Conservation (phyloP, 2,329 filamentous ascomycete species). For the Aspergillus tanneri region DNA sequence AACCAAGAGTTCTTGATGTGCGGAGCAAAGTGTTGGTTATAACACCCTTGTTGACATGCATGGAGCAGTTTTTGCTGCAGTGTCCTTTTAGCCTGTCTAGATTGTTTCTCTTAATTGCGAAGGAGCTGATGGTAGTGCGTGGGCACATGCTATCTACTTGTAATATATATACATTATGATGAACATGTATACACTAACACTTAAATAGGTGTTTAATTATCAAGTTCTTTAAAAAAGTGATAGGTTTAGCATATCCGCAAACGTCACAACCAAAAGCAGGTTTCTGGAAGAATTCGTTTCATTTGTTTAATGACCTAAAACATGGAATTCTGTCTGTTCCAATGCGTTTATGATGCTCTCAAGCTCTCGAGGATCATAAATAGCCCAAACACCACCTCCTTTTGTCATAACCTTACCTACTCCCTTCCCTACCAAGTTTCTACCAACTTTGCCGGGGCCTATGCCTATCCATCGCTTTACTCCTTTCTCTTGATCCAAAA, state of each 20-base stretch:
- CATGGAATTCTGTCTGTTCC: conserved; percentile 58
- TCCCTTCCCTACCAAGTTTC: conserved; percentile 92
- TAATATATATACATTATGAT: too few relatives aligned
- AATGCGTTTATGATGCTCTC: conserved; percentile 66
- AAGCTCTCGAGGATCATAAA: conserved; percentile 75
- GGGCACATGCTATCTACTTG: too few relatives aligned
- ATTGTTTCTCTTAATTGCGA: too few relatives aligned
- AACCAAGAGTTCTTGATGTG: too few relatives aligned
- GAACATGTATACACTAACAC: too few relatives aligned
- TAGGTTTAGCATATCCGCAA: not conserved
- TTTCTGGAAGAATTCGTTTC: not conserved
- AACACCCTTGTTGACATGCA: too few relatives aligned
- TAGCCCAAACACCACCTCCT: conserved; percentile 89
- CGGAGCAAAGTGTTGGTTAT: too few relatives aligned
- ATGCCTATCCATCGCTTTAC: conserved; percentile 87
- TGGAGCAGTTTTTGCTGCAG: too few relatives aligned
- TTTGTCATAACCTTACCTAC: conserved; percentile 80
- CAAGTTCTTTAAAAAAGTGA: too few relatives aligned
- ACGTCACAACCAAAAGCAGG: not conserved
- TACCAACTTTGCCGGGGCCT: conserved; percentile 87
- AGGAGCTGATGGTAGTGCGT: too few relatives aligned
- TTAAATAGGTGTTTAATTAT: too few relatives aligned
- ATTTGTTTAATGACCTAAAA: not conserved
- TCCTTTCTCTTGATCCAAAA: conserved; percentile 78
- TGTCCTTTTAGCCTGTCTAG: too few relatives aligned